Percentiles rank a stretch among this genome's conserved stretches.
phyloP scores from a whole-genome alignment of 495 filamentous ascomycete species.

The Penicillium atrosanguineum region DNA sequence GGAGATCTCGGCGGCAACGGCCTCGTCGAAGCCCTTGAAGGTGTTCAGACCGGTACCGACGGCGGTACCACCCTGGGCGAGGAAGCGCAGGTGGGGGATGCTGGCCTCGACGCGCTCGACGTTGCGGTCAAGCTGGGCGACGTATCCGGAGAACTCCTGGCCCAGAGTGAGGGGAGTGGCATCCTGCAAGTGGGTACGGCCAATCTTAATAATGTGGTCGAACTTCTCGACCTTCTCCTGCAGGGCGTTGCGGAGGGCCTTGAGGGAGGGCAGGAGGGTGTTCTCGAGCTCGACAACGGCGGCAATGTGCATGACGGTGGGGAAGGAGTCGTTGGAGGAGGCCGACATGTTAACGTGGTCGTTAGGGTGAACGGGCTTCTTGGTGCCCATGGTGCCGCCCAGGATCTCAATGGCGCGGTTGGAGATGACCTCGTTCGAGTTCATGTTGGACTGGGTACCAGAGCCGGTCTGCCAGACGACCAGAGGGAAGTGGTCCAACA shows the following conservation, averaged over 20 bases:
- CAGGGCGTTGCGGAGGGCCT: conserved; percentile 75
- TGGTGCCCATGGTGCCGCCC: conserved; percentile 87
- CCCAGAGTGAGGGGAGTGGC: conserved; percentile 94
- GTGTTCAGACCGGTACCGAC: conserved; percentile 98
- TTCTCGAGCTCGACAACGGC: conserved; percentile 90
- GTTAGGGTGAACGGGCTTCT: conserved; percentile 98
- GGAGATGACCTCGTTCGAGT: conserved; percentile 99
- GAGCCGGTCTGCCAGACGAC: conserved; percentile 99
- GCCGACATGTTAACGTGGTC: conserved; percentile 99
- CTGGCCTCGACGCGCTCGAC: conserved; percentile 81
- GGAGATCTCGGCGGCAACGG: conserved; percentile 81
- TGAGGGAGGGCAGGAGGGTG: conserved; percentile 77
- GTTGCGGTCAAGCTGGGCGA: conserved; percentile 86
- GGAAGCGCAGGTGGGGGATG: conserved; percentile 77
- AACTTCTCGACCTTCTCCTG: conserved; percentile 90
- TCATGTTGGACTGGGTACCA: conserved; percentile 99
- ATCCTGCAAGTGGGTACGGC: conserved; percentile 95
- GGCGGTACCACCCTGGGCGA: conserved; percentile 95
- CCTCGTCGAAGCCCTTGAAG: conserved; percentile 92
- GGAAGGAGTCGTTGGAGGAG: conserved; percentile 99
- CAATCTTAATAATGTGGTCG: conserved; percentile 95
- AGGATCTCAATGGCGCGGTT: conserved; percentile 99
- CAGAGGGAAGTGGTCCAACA: conserved; percentile 96
- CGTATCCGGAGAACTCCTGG: conserved; percentile 98
- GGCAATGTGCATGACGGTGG: conserved; percentile 99